Conservation (phyloP, 2,329 filamentous ascomycete genomes). For the Sordariomycetes sp. region DNA sequence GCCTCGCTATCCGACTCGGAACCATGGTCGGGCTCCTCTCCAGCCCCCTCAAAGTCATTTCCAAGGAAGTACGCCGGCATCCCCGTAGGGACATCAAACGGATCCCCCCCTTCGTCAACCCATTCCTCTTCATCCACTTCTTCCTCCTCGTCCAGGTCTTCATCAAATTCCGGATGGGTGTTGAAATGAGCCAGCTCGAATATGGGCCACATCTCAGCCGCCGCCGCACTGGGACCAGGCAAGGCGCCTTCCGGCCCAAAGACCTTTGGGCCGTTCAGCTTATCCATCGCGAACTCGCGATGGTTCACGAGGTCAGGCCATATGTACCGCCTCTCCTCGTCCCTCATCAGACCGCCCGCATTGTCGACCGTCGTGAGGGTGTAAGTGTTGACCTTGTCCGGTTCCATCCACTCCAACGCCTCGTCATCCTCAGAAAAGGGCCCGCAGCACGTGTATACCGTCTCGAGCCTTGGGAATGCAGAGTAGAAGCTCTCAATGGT, state of each 20-base stretch:
- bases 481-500: slow-evolving; percentile 2
- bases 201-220: slow-evolving; percentile 16
- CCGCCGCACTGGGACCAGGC: slow-evolving; percentile 3
- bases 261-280: slow-evolving; percentile 8
- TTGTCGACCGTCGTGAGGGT: slow-evolving; percentile 13
- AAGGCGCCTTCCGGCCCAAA: slow-evolving; percentile 3
- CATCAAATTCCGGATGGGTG: neutral
- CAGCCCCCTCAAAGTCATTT: neutral
- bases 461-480: slow-evolving; percentile 13
- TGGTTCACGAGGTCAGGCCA: slow-evolving; percentile 20
- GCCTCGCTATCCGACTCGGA: slow-evolving; percentile 7
- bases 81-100: slow-evolving; percentile 5
- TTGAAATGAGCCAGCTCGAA: slow-evolving; percentile 9
- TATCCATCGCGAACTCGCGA: slow-evolving; percentile 13
- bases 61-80: too few species aligned
- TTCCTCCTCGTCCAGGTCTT: slow-evolving; percentile 5
- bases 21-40: neutral
- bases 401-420: slow-evolving; percentile 17
- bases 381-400: slow-evolving; percentile 15
- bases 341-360: slow-evolving; percentile 11
- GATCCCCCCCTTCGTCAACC: neutral
- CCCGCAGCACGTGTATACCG: slow-evolving; percentile 12
- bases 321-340: slow-evolving; percentile 13
- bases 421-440: slow-evolving; percentile 4
- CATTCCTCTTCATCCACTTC: neutral